These are phyloP conservation scores for Penicillium hordei DNA, from an alignment of 2,329 filamentous ascomycete species.

Conservation along the genomic window DNA sequence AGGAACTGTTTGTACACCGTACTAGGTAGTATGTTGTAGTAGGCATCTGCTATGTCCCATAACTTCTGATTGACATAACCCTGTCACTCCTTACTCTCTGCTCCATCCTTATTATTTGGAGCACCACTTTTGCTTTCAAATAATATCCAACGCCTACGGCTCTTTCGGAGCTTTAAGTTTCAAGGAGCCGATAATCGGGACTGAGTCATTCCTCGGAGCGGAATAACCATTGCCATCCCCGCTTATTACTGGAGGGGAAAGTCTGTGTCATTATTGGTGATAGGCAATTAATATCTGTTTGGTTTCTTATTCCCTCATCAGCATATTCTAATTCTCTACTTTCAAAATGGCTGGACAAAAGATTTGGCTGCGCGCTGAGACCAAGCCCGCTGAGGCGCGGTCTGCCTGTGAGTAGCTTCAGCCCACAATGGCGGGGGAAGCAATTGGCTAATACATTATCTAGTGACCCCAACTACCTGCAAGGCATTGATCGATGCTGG, in stretches of 20 bases:
- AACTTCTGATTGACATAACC: neutral
- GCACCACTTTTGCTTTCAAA: neutral
- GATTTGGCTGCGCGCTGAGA: constrained; percentile 60
- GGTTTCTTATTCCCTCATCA: constrained; percentile 6
- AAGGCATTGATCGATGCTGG: constrained; percentile 67
- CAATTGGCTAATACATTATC: constrained; percentile 5
- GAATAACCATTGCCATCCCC: constrained; percentile 33
- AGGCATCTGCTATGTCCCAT: neutral
- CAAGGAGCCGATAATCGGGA: constrained; percentile 20
- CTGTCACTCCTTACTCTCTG: neutral
- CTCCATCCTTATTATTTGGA: too few species aligned
- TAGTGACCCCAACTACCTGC: constrained; percentile 53
- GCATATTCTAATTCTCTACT: constrained; percentile 2
- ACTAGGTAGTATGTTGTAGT: neutral
- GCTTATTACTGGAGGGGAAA: constrained; percentile 31
- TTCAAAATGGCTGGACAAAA: constrained; percentile 38
- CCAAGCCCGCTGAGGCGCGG: constrained; percentile 59
- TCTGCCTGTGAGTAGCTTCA: constrained; percentile 44
- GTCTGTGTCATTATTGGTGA: constrained; percentile 31
- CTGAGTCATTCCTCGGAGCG: constrained; percentile 32
- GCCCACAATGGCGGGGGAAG: constrained; percentile 7
- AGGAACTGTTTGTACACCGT: neutral
- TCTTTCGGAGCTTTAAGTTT: neutral
- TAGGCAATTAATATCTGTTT: constrained; percentile 13
- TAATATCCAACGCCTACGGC: neutral